A percentile compares a stretch with the other conserved stretches of the same genome.
Conservation (phyloP, 768 basidiomycete species). For the Suillus subalutaceus region DNA sequence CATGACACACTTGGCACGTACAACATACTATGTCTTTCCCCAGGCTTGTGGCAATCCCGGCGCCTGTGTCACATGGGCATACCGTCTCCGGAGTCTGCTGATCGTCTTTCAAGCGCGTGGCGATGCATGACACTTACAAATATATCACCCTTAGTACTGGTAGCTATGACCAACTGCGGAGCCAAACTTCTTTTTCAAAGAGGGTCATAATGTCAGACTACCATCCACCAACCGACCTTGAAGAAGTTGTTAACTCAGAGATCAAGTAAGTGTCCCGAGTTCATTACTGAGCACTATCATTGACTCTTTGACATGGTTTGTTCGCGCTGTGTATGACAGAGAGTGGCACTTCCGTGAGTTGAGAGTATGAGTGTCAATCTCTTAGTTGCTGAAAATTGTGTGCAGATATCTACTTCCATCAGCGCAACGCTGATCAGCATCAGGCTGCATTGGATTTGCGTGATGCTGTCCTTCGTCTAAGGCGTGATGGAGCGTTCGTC, state of each 20-base stretch:
- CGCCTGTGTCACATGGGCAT: too few relatives aligned
- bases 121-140: neutral
- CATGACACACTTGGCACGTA: too few relatives aligned
- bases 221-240: constrained; percentile 51
- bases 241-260: constrained; percentile 59
- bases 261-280: constrained; percentile 51
- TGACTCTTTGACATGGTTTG: neutral
- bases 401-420: constrained; percentile 82
- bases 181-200: neutral
- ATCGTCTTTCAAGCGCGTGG: neutral
- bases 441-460: constrained; percentile 67
- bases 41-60: too few relatives aligned
- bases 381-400: constrained; percentile 1
- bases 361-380: neutral
- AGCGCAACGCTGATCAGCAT: constrained; percentile 62
- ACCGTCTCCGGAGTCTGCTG: too few relatives aligned
- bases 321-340: constrained; percentile 35
- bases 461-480: constrained; percentile 69
- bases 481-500: constrained; percentile 77
- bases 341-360: constrained; percentile 81
- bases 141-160: neutral
- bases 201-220: constrained; percentile 1
- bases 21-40: too few relatives aligned
- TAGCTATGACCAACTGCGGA: neutral
- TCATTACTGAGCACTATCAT: neutral